A percentile compares a stretch with the other conserved stretches of the same genome.
Conservation (phyloP, 805 yeast genomes). For the Citeromyces matritensis region DNA sequence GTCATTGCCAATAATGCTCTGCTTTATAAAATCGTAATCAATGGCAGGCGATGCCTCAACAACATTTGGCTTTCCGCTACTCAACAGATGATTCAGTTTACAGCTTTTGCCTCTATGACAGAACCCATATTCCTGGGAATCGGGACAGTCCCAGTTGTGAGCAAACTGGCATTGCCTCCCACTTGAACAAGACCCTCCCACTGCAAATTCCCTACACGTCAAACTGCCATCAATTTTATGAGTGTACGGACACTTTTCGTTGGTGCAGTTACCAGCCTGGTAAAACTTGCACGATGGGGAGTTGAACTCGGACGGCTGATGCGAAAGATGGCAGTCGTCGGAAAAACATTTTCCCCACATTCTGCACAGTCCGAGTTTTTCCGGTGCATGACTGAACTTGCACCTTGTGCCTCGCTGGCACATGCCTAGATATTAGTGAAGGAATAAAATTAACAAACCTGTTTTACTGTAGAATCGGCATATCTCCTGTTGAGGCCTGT, state of each 20-base stretch:
- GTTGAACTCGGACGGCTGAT: constrained; percentile 41
- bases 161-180: constrained; percentile 42
- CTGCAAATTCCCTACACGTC: constrained; percentile 52
- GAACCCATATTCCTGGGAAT: constrained; percentile 40
- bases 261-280: constrained; percentile 29
- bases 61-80: too few species aligned
- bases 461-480: constrained; percentile 22
- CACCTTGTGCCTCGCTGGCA: constrained; percentile 41
- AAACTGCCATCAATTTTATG: constrained; percentile 23
- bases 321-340: constrained; percentile 38
- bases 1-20: too few species aligned
- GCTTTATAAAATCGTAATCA: too few species aligned
- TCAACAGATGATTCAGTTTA: too few species aligned
- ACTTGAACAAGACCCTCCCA: constrained; percentile 52
- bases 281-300: constrained; percentile 43
- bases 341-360: constrained; percentile 31
- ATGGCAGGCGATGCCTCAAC: too few species aligned
- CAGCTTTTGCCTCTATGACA: constrained; percentile 27
- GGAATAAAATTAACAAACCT: constrained; percentile 15
- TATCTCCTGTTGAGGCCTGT: constrained; percentile 8
- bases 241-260: constrained; percentile 31
- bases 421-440: constrained; percentile 21
- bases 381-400: constrained; percentile 32
- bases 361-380: constrained; percentile 40
- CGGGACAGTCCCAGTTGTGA: constrained; percentile 59